Conservation (phyloP, 441 rosid species). For the Dalechampia spathulata region DNA sequence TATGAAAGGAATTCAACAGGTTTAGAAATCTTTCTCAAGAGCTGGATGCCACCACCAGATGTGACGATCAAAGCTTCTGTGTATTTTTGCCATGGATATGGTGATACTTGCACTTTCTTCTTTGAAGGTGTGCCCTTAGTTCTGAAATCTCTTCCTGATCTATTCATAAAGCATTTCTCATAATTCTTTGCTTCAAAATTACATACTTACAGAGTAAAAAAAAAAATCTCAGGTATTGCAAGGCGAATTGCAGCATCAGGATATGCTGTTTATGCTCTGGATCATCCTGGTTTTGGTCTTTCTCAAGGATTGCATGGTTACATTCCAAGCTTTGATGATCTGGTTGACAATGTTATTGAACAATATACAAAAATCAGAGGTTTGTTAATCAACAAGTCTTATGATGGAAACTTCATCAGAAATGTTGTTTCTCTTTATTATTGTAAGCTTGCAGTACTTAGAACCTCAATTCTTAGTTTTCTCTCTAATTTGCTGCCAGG, state of each 20-base stretch:
- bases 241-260: conserved; percentile 60
- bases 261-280: conserved; percentile 73
- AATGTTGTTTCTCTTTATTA: too few relatives aligned
- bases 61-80: conserved; percentile 58
- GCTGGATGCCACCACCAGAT: conserved; percentile 72
- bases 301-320: conserved; percentile 95
- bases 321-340: conserved; percentile 57
- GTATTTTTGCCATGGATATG: conserved; percentile 87
- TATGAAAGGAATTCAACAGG: conserved; percentile 69
- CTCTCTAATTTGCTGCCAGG: conserved; percentile 28
- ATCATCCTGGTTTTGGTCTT: conserved; percentile 83
- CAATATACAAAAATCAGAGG: conserved; percentile 72
- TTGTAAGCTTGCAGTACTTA: background rate
- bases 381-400: conserved; percentile 9
- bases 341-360: conserved; percentile 69
- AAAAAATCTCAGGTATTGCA: conserved; percentile 69
- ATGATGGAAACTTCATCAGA: too few relatives aligned
- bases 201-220: too few relatives aligned
- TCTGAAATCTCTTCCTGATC: conserved; percentile 12
- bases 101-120: conserved; percentile 97
- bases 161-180: too few relatives aligned
- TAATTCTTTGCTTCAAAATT: too few relatives aligned
- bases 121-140: conserved; percentile 61
- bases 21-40: conserved; percentile 62
- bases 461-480: conserved; percentile 1